Percentiles rank a stretch among this genome's conserved stretches.
These are phyloP conservation scores for Penicillium salamii DNA, from an alignment of 495 filamentous ascomycete genomes.

Conservation along the genomic window DNA sequence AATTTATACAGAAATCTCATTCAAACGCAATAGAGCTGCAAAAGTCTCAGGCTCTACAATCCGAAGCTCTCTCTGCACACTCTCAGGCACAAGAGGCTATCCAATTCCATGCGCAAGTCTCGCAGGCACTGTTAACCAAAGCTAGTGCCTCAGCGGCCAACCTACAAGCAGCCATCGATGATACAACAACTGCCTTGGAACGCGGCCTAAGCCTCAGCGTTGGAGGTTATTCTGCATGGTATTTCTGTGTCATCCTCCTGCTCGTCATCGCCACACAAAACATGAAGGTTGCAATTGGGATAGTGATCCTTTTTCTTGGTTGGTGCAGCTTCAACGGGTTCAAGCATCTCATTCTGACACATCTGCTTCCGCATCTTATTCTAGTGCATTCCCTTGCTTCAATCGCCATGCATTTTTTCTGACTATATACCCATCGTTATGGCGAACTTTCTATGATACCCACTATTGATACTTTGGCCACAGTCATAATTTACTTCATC, in stretches of 20 bases:
- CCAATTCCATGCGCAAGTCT: conserved; percentile 31
- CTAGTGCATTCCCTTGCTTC: conserved; percentile 1
- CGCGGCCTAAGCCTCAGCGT: conserved; percentile 23
- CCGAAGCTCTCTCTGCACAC: conserved; percentile 31
- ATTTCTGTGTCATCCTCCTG: conserved; percentile 20
- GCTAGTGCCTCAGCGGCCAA: conserved; percentile 35
- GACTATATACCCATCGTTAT: too few relatives aligned
- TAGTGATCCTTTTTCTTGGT: conserved; percentile 24
- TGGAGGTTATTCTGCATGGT: conserved; percentile 24
- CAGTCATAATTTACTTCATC: not conserved
- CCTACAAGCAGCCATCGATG: conserved; percentile 40
- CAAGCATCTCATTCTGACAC: not conserved
- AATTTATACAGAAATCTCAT: conserved; percentile 34
- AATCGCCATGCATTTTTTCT: not conserved
- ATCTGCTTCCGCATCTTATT: not conserved
- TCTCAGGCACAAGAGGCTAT: conserved; percentile 33
- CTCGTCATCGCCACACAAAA: conserved; percentile 25
- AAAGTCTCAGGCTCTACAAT: conserved; percentile 36
- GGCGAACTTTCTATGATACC: too few relatives aligned
- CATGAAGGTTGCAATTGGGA: conserved; percentile 14
- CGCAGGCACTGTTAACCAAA: conserved; percentile 39
- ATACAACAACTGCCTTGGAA: conserved; percentile 34
- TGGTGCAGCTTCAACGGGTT: not conserved
- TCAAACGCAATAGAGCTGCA: conserved; percentile 33
- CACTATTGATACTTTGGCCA: too few relatives aligned